These are phyloP conservation scores for Solanum ossicruentum DNA, from an alignment of 257 asterid species.

Conservation along the genomic window DNA sequence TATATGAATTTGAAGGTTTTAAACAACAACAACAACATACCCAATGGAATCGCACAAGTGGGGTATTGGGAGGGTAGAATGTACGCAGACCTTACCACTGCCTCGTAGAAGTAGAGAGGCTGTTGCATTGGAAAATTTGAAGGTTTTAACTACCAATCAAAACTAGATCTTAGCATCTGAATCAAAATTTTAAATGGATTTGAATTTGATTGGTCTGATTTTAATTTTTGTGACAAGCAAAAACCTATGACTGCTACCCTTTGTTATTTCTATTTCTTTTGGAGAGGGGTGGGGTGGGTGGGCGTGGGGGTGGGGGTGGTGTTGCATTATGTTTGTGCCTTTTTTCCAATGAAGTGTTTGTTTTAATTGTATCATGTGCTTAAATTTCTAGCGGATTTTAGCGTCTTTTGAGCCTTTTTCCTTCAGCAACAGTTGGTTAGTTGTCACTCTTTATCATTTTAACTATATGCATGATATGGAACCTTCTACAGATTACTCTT, in stretches of 20 bases:
- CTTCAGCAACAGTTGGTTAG: background rate
- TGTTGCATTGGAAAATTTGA: background rate
- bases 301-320: too few relatives aligned
- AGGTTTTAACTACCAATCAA: background rate
- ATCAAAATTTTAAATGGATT: background rate
- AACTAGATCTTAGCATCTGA: background rate
- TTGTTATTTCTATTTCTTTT: background rate
- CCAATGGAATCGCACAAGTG: too few relatives aligned
- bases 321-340: background rate
- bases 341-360: background rate
- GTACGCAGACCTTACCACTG: too few relatives aligned
- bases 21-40: too few relatives aligned
- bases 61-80: too few relatives aligned
- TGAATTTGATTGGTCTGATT: background rate
- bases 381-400: background rate
- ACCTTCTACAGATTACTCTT: background rate
- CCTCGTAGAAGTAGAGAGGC: too few relatives aligned
- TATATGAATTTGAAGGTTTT: background rate
- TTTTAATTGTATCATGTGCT: background rate
- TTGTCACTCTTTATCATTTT: background rate
- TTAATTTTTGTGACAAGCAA: too few relatives aligned
- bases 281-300: background rate
- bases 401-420: background rate
- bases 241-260: too few relatives aligned
- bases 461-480: background rate